Evolutionary conservation across 2,329 filamentous ascomycete species (phyloP).

Genomic region (Cyclaneusma minus): DNA sequence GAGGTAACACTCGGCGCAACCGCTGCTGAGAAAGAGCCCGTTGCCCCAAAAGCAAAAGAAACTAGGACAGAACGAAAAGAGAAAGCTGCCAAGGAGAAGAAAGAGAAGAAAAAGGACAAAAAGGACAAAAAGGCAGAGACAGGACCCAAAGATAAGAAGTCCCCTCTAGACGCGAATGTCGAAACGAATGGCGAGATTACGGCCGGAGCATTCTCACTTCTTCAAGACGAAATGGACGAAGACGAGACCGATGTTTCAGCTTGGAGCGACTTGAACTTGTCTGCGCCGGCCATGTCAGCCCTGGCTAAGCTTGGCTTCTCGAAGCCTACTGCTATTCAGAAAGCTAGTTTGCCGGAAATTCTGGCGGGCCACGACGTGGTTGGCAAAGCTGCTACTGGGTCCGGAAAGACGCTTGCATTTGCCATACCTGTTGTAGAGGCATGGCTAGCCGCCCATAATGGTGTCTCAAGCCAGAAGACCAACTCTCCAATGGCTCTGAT

Average conservation of each 20-base stretch:
- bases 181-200: constrained; percentile 14
- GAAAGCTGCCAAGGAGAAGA: constrained; percentile 15
- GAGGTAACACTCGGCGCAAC: constrained; percentile 1
- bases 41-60: constrained; percentile 17
- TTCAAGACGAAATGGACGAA: constrained; percentile 36
- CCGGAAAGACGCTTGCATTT: constrained; percentile 91
- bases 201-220: constrained; percentile 25
- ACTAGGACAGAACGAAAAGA: constrained; percentile 11
- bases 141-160: constrained; percentile 14
- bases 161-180: not conserved
- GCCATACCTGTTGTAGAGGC: constrained; percentile 83
- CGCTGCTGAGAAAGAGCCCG: constrained; percentile 12
- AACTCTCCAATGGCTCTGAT: constrained; percentile 58
- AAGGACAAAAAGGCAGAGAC: constrained; percentile 17
- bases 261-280: constrained; percentile 65
- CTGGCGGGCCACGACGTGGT: constrained; percentile 77
- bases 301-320: constrained; percentile 68
- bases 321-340: constrained; percentile 71
- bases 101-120: constrained; percentile 13
- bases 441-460: constrained; percentile 42
- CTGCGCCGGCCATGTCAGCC: constrained; percentile 53
- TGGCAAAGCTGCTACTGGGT: constrained; percentile 91
- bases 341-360: constrained; percentile 65
- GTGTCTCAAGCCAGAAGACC: constrained; percentile 19
- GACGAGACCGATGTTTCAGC: constrained; percentile 57